Evolutionary conservation across 2,329 filamentous ascomycete species (phyloP), one percentile per base, ranked within the genome.

Genomic region (Hyphodiscus sp.): DNA sequence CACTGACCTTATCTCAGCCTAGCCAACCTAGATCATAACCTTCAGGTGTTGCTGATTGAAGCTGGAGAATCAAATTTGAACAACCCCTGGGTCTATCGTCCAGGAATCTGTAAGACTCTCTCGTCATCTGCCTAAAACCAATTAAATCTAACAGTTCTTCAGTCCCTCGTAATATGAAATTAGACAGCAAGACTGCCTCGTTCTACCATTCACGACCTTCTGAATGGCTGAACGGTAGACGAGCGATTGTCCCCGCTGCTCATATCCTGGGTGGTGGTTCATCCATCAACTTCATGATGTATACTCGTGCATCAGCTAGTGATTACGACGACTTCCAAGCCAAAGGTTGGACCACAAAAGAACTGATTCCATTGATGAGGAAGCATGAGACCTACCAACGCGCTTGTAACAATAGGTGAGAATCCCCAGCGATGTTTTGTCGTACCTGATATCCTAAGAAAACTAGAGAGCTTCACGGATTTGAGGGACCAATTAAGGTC

Each of bases 141-240:
- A 38, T 71, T 2, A 63, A 59, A 20, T 2, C 29, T 48, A 53
- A 61, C 43, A 65, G 33, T 16, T 2, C 11, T n/a, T 0, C n/a
- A 65, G 62, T 62, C 49, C 65, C 65, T 7, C 59, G 57, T 45
- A 67, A 67, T 33, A 67, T 67, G 65, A 67, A 66, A 50, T 52
- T 67, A 47, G 65, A 67, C 76, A 89, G 85, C 54, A 63, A 64
- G 45, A 65, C 62, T 45, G 59, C 88, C 33, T 86, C 86, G 0
- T 91, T 91, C 70, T 92, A 91, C 67, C 82, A 91, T 69, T 90
- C 86, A 9, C 52, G 62, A 23, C 51, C 61, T 54, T 53, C 61
- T 74, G 20, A 47, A 69, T 86, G 81, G 75, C 80, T 91, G 23
- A 80, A 78, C 60, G 81, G 81, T 61, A 79, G 80, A 60, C 69